A percentile compares a stretch with the other conserved stretches of the same genome.
Conservation (phyloP, 345 rosid genomes). For the Punica granatum region DNA sequence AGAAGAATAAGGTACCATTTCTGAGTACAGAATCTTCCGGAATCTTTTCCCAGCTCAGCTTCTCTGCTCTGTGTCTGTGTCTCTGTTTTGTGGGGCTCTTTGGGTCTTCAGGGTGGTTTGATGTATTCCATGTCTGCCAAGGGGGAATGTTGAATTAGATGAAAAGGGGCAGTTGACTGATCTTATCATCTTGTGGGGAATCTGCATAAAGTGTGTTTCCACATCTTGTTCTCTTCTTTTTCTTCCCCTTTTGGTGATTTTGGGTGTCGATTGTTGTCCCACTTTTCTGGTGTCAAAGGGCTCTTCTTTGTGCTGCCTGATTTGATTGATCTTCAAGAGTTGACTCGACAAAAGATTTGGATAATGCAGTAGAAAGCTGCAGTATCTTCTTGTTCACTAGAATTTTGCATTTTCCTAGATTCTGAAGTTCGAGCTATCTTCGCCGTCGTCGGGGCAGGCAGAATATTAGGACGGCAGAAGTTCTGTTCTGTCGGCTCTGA, state of each 20-base stretch:
- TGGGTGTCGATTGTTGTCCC: not conserved
- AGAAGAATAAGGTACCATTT: not conserved
- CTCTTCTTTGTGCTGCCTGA: not conserved
- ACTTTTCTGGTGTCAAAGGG: not conserved
- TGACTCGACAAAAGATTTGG: not conserved
- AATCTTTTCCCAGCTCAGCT: not conserved
- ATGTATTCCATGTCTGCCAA: not conserved
- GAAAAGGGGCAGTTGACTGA: not conserved
- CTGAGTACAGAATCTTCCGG: not conserved
- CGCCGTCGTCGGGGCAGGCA: not conserved
- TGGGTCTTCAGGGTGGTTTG: not conserved
- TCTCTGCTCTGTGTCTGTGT: not conserved
- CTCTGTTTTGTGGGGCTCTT: not conserved
- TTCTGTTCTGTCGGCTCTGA: not conserved
- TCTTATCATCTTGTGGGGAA: not conserved
- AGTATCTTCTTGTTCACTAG: not conserved
- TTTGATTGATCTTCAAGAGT: not conserved
- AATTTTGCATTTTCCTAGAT: not conserved
- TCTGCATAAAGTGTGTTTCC: not conserved
- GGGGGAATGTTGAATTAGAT: not conserved
- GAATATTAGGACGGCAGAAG: not conserved
- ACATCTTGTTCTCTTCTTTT: not conserved
- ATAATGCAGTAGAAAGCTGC: not conserved
- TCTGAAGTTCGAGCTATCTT: not conserved
- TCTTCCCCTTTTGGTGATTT: not conserved